These are phyloP conservation scores for Stipa capillata DNA, from an alignment of 176 grass and related monocot genomes.

Conservation along the genomic window DNA sequence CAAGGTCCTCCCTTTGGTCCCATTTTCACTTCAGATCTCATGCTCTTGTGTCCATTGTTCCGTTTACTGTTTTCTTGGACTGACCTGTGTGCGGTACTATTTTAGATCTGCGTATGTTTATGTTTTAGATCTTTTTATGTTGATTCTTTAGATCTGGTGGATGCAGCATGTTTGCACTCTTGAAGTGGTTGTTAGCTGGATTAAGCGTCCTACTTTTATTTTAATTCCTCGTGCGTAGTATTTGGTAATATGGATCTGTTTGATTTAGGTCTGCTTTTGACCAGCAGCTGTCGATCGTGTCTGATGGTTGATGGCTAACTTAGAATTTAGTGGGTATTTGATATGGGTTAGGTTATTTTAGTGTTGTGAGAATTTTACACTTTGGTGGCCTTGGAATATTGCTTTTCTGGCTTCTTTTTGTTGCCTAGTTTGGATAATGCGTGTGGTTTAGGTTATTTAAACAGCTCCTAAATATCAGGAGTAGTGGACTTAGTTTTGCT, in stretches of 20 bases:
- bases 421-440: neutral
- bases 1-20: slow-evolving; percentile 41
- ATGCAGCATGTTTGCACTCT: neutral
- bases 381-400: neutral
- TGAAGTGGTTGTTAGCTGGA: neutral
- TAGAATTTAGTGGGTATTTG: neutral
- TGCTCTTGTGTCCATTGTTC: neutral
- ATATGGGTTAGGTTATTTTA: neutral
- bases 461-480: neutral
- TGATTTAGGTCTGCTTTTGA: neutral
- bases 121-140: neutral
- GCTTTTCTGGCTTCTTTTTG: neutral
- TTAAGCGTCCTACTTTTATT: neutral
- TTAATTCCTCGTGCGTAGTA: no score
- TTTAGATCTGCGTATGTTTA: neutral
- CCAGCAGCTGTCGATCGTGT: neutral
- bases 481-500: neutral
- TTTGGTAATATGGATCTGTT: neutral
- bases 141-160: neutral
- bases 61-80: neutral
- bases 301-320: neutral
- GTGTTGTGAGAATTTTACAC: neutral
- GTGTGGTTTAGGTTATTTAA: neutral
- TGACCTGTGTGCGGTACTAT: neutral
- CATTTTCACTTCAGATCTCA: slow-evolving; percentile 16